These are phyloP conservation scores for Tricholoma terreum DNA, from an alignment of 768 basidiomycete species.

Conservation along the genomic window DNA sequence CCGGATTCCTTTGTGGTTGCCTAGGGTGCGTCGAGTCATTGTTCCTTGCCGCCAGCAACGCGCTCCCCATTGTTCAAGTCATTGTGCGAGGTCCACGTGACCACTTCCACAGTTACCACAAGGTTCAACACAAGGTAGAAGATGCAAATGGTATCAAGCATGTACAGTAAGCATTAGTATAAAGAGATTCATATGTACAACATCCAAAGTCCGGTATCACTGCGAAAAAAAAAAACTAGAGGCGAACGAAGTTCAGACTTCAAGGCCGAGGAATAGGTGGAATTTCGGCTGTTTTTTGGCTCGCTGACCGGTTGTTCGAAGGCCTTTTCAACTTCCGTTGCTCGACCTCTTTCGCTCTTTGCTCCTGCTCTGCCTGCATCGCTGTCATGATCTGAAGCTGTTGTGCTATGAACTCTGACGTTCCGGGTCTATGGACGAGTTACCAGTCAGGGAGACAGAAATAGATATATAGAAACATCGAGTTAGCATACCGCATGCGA, in stretches of 20 bases:
- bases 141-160: too few species aligned
- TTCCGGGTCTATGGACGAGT: conserved; percentile 53
- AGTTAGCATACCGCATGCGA: conserved; percentile 77
- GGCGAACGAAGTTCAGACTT: conserved; percentile 8
- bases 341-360: conserved; percentile 59
- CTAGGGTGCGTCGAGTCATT: not conserved
- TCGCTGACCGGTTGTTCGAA: conserved; percentile 23
- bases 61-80: too few species aligned
- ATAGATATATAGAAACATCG: not conserved
- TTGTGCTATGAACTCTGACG: conserved; percentile 84
- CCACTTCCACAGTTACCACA: too few species aligned
- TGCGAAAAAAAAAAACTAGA: not conserved
- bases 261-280: conserved; percentile 33
- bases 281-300: conserved; percentile 33
- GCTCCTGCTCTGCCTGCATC: conserved; percentile 82
- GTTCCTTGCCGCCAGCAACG: not conserved
- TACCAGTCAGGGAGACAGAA: not conserved
- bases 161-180: not conserved
- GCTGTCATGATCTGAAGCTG: conserved; percentile 78
- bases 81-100: too few species aligned
- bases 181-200: conserved; percentile 7
- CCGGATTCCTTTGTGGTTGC: not conserved
- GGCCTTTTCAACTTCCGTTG: conserved; percentile 59
- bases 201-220: conserved; percentile 11
- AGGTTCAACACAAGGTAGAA: too few species aligned